Base-by-base conservation (phyloP, 1,139 yeast genomes). In the Wickerhamomyces sp. region DNA sequence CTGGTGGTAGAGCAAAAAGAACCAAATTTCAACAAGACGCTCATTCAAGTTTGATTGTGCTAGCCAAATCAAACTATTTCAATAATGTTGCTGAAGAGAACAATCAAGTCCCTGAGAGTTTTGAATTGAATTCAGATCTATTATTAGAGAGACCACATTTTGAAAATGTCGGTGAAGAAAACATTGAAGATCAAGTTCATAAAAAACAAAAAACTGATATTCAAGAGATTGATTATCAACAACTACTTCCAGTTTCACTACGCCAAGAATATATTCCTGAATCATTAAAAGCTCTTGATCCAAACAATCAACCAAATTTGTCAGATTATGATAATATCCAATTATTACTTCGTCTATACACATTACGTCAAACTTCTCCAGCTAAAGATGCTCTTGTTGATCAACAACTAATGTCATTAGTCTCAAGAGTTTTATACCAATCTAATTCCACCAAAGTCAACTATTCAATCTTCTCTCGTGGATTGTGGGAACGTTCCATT, bases 1-100 rank as follows among this genome's bases (percentile, higher is more conserved):
- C 97, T 1, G 99, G 99, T 53, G 88, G 93, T 42, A 80, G 82
- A 55, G 97, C 96, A 7, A 86, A 84, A 60, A 75, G 94, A 61
- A 91, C 99, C 4, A 88, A 87, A 62, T 87, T 71, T 61, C 99
- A 93, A 65, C 75, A 74, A 40, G 75, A 72, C 41, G 79, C 82
- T 27, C 78, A 86, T 14, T 77, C 96, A 0, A 80, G 89, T 40
- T 75, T 93, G 53, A 76, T 91, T n/a, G 78, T 90, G 31, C 67
- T 91, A 34, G 98, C 98, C 1, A 78, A 78, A 62, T 70, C 59
- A 14, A 32, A 59, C 68, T 56, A 61, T 29, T 56, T 53, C 42
- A 50, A 52, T 42, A 39, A 68, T 13, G 47, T 46, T 6, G 43
- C 48, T 6, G 51, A 57, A 9, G 62, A 59, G 8, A 57, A 58